phyloP scores from a whole-genome alignment of 192 early-diverging fungal genomes.

The Backusella parvicylindrica region DNA sequence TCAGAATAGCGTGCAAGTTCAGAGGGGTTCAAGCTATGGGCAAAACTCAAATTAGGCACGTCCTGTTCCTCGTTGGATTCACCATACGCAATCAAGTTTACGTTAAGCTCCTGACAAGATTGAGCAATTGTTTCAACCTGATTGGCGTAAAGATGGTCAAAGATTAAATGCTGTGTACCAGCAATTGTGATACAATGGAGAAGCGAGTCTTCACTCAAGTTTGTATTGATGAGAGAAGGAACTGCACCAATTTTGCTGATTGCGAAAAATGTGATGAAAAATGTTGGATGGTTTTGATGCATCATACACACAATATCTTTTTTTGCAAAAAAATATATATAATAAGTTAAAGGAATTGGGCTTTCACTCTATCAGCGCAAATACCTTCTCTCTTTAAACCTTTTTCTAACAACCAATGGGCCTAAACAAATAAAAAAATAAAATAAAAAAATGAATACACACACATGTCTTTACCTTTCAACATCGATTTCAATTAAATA shows the following conservation, averaged over 20 bases:
- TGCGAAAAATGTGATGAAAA: constrained; percentile 50
- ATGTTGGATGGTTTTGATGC: constrained; percentile 53
- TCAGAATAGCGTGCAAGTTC: constrained; percentile 27
- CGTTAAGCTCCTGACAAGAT: constrained; percentile 1
- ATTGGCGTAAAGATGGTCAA: constrained; percentile 37
- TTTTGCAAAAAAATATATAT: neutral
- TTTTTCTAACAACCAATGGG: constrained; percentile 23
- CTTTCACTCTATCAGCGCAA: neutral
- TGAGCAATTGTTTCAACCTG: constrained; percentile 19
- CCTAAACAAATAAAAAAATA: constrained; percentile 8
- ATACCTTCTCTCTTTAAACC: constrained; percentile 26
- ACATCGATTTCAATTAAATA: neutral
- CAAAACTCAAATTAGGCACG: constrained; percentile 7
- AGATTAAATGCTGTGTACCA: constrained; percentile 37
- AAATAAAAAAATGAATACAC: neutral
- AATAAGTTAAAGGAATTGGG: neutral
- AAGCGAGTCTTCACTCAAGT: constrained; percentile 39
- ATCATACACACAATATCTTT: constrained; percentile 53
- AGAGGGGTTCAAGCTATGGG: constrained; percentile 22
- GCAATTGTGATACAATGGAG: constrained; percentile 41
- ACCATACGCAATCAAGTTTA: constrained; percentile 27
- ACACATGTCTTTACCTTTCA: too few species aligned
- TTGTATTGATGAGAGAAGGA: constrained; percentile 60
- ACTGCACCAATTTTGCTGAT: constrained; percentile 54
- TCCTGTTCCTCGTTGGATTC: constrained; percentile 25